Evolutionary conservation across 192 early-diverging fungal species (phyloP), one percentile per base, ranked within the genome.

Genomic region (Coemansia sp.): DNA sequence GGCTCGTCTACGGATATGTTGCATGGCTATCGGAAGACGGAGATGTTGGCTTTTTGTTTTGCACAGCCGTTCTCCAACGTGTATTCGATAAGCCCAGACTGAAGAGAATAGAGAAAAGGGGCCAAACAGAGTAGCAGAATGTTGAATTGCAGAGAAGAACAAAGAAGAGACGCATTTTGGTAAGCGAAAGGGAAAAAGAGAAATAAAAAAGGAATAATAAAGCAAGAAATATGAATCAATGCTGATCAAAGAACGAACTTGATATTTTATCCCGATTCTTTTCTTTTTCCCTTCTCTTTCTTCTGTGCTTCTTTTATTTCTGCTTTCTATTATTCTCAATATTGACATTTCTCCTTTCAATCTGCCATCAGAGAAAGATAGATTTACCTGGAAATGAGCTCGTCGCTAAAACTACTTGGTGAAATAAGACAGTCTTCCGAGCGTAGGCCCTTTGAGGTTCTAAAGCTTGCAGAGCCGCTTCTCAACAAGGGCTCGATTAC

Each of bases 391-490:
- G n/a, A 32, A 58, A 79, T 79, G 71, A 79, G 77, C 64, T 60
- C 41, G n/a, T 59, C 73, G 10, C 22, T 74, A 43, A 61, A 63
- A 5, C 63, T 79, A 5, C 67, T 84, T 14, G 63, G 71, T 10
- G 73, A 84, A 51, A 74, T 84, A 57, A 68, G 77, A 49, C 76
- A 76, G 63, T 76, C 83, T 37, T 76, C 77, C 16, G 83, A 84
- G 58, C 83, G 83, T 17, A 71, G 74, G 17, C 70, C 83, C 4
- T 70, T 71, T 48, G 77, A 76, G 20, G 74, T 79, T 48, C 69
- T 75, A 25, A 71, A 79, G 58, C 64, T 84, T 20, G 68, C 77
- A 10, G 74, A 73, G 64, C 74, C 77, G 7, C 55, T 84, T 37
- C 69, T 76, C 38, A 70, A 71, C 57, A 72, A 76, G 20, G 32